phyloP scores from a whole-genome alignment of 352 stramenopile genomes.

The Peronospora belbahrii region DNA sequence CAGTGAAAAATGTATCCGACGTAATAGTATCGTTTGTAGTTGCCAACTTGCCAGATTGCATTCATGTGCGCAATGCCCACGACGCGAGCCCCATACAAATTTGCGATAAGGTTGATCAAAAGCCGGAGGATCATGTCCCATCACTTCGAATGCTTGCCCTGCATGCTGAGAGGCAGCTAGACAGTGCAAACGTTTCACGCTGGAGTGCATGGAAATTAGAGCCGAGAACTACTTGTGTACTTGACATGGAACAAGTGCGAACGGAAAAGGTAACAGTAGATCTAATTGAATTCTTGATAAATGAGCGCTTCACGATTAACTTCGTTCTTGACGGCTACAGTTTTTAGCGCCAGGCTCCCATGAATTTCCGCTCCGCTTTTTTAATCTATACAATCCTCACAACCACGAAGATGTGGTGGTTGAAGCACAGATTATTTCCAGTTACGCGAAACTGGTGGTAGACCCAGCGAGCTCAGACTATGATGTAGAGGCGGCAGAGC shows the following conservation, averaged over 20 bases:
- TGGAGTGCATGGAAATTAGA: conserved; percentile 47
- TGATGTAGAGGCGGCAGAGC: conserved; percentile 12
- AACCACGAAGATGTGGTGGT: conserved; percentile 65
- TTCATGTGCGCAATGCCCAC: conserved; percentile 37
- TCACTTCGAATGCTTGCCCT: conserved; percentile 42
- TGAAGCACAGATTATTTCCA: conserved; percentile 73
- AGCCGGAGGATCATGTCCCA: conserved; percentile 15
- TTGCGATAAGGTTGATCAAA: conserved; percentile 7
- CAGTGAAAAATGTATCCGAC: conserved; percentile 64
- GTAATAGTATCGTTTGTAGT: conserved; percentile 52
- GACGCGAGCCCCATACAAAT: conserved; percentile 27
- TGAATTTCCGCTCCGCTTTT: conserved; percentile 53
- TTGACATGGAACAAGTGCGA: conserved; percentile 67
- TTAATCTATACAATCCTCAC: conserved; percentile 74
- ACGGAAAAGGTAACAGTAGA: conserved; percentile 40
- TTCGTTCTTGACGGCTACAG: conserved; percentile 15
- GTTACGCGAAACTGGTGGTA: conserved; percentile 71
- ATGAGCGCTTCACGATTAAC: conserved; percentile 3
- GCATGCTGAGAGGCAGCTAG: conserved; percentile 23
- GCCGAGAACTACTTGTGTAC: conserved; percentile 32
- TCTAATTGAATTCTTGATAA: background rate
- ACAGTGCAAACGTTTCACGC: background rate
- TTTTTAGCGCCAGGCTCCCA: conserved; percentile 42
- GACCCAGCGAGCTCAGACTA: conserved; percentile 66
- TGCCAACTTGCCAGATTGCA: conserved; percentile 43